phyloP scores from a whole-genome alignment of 352 stramenopile genomes.

The Phytophthora ohioensis region DNA sequence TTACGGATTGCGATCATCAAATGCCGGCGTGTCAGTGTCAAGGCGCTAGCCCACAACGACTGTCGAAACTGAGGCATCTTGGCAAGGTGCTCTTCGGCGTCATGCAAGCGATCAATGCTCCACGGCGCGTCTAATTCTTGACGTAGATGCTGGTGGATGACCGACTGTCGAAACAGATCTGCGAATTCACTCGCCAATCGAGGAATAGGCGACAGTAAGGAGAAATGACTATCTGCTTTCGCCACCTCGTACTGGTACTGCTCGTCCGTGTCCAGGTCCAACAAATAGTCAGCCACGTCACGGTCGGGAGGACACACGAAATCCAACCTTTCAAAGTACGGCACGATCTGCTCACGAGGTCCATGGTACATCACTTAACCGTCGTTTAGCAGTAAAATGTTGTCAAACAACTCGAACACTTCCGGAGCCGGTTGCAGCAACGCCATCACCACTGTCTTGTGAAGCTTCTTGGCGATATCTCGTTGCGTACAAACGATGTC shows the following conservation, averaged over 20 bases:
- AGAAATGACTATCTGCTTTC: constrained; percentile 16
- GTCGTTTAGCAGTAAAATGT: constrained; percentile 70
- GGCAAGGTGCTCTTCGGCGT: constrained; percentile 56
- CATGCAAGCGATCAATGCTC: constrained; percentile 7
- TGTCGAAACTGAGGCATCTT: constrained; percentile 42
- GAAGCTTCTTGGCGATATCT: constrained; percentile 46
- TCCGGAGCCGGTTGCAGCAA: constrained; percentile 91
- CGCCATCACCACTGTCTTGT: constrained; percentile 64
- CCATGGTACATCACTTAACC: constrained; percentile 56
- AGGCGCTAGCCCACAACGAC: constrained; percentile 60
- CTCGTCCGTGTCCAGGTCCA: constrained; percentile 44
- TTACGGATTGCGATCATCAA: constrained; percentile 51
- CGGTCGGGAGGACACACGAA: constrained; percentile 42
- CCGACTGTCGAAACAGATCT: constrained; percentile 28
- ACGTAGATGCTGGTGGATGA: constrained; percentile 35
- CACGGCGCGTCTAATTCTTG: constrained; percentile 66
- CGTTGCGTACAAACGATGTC: constrained; percentile 79
- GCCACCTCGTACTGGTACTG: constrained; percentile 35
- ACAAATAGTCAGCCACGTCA: constrained; percentile 49
- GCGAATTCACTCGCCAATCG: constrained; percentile 30
- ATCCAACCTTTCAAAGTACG: constrained; percentile 61
- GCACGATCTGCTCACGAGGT: constrained; percentile 31
- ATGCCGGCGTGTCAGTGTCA: constrained; percentile 49
- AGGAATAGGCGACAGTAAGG: neutral
- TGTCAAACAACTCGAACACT: constrained; percentile 92